Evolutionary conservation across 257 asterid species (phyloP).

Genomic region (Solanum appendiculatum): DNA sequence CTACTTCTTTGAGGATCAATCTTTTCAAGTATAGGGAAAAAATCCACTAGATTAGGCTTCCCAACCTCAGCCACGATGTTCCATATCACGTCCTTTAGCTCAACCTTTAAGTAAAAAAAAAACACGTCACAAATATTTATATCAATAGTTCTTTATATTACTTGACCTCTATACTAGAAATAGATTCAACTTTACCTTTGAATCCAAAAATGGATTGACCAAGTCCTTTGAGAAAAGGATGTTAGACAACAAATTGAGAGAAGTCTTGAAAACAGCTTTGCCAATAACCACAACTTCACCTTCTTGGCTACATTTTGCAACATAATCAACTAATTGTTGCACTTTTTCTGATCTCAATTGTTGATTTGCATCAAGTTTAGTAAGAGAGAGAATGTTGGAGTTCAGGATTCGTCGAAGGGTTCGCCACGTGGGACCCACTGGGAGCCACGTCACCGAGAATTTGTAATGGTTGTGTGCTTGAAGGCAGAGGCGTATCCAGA

Average conservation of each 20-base stretch:
- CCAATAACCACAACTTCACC: not conserved
- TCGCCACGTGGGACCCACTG: not conserved
- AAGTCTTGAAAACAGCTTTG: not conserved
- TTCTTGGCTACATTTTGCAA: not conserved
- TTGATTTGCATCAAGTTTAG: conserved; percentile 5
- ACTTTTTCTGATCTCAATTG: not conserved
- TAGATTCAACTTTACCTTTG: not conserved
- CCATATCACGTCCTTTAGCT: not conserved
- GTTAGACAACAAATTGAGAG: not conserved
- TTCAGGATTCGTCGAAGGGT: not conserved
- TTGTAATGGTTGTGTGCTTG: not conserved
- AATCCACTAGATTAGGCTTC: not conserved
- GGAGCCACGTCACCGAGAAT: not conserved
- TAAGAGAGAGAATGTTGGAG: not conserved
- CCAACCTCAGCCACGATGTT: not conserved
- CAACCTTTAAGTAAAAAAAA: conserved; percentile 3
- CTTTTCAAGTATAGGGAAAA: not conserved
- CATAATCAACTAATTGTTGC: not conserved
- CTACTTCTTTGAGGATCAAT: not conserved
- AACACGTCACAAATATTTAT: not conserved
- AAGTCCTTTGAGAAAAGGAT: not conserved
- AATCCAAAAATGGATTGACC: not conserved
- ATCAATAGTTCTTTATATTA: not conserved
- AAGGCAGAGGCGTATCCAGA: no score
- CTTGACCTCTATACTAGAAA: no score